Percentiles rank a stretch among this genome's conserved stretches.
These are phyloP conservation scores for Leccinum variicolor DNA, from an alignment of 768 basidiomycete genomes.

Conservation along the genomic window DNA sequence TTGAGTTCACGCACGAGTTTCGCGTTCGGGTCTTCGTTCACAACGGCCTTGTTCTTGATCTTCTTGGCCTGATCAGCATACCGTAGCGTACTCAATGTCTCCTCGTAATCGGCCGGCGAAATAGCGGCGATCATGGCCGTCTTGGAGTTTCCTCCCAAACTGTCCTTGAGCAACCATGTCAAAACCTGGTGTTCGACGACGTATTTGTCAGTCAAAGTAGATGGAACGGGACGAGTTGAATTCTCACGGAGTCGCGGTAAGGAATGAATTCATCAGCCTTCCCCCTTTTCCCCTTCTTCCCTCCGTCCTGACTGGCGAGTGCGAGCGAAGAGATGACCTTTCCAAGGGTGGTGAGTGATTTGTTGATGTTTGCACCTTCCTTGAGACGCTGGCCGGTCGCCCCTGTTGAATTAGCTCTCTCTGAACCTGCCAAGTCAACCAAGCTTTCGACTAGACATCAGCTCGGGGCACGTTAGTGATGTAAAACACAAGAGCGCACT, in stretches of 20 bases:
- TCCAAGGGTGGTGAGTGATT: constrained; percentile 94
- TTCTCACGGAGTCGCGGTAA: constrained; percentile 90
- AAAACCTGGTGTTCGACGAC: constrained; percentile 57
- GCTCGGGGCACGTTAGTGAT: neutral
- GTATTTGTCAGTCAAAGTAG: constrained; percentile 4
- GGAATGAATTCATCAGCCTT: constrained; percentile 92
- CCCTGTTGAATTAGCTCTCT: constrained; percentile 96
- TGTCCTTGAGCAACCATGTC: constrained; percentile 98
- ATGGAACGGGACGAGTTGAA: neutral
- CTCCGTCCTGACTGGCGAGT: constrained; percentile 48
- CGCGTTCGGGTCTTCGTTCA: constrained; percentile 99
- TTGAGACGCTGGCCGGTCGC: constrained; percentile 95
- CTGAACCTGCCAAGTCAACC: constrained; percentile 95
- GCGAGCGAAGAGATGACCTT: constrained; percentile 96
- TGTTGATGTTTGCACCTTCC: constrained; percentile 99
- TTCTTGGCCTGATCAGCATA: constrained; percentile 99
- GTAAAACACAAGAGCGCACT: constrained; percentile 38
- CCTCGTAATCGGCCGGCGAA: constrained; percentile 97
- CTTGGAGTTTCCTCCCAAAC: constrained; percentile 94
- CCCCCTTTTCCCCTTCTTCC: constrained; percentile 86
- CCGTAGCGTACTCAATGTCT: constrained; percentile 92
- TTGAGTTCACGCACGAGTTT: constrained; percentile 98
- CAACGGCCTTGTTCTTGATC: constrained; percentile 99
- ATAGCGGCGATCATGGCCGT: constrained; percentile 99
- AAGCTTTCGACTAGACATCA: constrained; percentile 47